Evolutionary conservation across 148 eudicot genomes (phyloP).

Genomic region (Limonium bicolor): DNA sequence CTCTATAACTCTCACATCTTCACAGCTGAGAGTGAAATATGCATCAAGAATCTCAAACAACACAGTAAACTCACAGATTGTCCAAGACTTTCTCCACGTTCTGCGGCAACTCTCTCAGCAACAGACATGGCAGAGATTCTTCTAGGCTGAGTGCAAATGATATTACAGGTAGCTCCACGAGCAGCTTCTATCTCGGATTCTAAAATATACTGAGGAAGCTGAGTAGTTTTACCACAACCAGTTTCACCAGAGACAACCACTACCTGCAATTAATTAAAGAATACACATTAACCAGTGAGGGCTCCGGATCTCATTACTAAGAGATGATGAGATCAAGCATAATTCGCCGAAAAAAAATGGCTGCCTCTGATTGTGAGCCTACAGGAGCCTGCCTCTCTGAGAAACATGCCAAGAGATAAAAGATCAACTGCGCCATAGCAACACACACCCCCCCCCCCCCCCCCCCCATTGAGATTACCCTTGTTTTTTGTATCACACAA

Average conservation of each 20-base stretch:
- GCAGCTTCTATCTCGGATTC: constrained; percentile 86
- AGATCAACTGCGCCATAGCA: too few relatives aligned
- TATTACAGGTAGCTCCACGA: constrained; percentile 77
- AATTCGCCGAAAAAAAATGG: too few relatives aligned
- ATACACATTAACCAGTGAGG: too few relatives aligned
- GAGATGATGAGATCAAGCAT: too few relatives aligned
- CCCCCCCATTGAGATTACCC: too few relatives aligned
- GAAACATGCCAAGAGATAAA: too few relatives aligned
- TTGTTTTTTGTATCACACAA: too few relatives aligned
- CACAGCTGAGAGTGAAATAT: not conserved
- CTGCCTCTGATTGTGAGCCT: too few relatives aligned
- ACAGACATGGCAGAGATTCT: constrained; percentile 98
- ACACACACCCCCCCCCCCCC: too few relatives aligned
- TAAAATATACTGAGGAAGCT: constrained; percentile 90
- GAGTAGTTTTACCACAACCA: constrained; percentile 98
- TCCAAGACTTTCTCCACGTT: constrained; percentile 86
- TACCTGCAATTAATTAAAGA: constrained; percentile 33
- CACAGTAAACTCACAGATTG: constrained; percentile 82
- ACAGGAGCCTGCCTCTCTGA: too few relatives aligned
- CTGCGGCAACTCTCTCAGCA: constrained; percentile 96
- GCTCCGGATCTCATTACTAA: too few relatives aligned
- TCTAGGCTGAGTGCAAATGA: constrained; percentile 94
- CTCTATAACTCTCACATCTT: too few relatives aligned
- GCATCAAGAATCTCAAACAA: not conserved
- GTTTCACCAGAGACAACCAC: constrained; percentile 96